Evolutionary conservation across 176 grass and related monocot species (phyloP), one percentile per base, ranked within the genome.

Genomic region (Tillandsia fasciculata): DNA sequence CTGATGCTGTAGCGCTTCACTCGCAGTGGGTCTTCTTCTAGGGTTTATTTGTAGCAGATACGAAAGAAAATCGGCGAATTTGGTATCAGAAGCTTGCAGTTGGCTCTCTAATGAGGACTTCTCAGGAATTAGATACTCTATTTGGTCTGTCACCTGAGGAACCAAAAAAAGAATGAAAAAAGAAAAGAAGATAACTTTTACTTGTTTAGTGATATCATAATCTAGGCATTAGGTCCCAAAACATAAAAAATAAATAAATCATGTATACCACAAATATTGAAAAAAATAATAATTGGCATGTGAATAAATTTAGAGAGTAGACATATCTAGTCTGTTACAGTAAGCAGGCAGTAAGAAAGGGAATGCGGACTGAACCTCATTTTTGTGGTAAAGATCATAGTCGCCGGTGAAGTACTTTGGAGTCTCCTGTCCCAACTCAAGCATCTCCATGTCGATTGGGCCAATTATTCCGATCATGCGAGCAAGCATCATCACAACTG

Each of bases 381-480:
- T 92, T 79, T 78, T 87, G 14, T 83, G 81, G 64, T 82, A 90
- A 79, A 97, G 84, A 24, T 92, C 79, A 18, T 81, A 97, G 63
- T 87, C 84, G 61, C 87, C 84, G 50, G 94, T 92, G 72, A 97
- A 93, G 75, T 92, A 97, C 69, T 92, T 90, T 1, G 72, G 78
- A 5, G 87, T 85, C 26, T 92, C 84, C 59, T 87, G 74, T 17
- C 94, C 89, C 63, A 85, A 13, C 56, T 58, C 82, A 82, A 97
- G 80, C 94, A 97, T 97, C 78, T 97, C 89, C 82, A 83, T 87
- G 76, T 97, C 86, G 72, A 97, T 97, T 66, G 89, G 89, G 23
- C 86, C 84, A 56, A 93, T 83, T 56, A 86, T 87, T 56, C 77
- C 89, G 12, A 90, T 85, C 75, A 97, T 86, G 49, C 78, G 73